These are phyloP conservation scores for Mentha longifolia DNA, from an alignment of 257 asterid species.

Conservation along the genomic window DNA sequence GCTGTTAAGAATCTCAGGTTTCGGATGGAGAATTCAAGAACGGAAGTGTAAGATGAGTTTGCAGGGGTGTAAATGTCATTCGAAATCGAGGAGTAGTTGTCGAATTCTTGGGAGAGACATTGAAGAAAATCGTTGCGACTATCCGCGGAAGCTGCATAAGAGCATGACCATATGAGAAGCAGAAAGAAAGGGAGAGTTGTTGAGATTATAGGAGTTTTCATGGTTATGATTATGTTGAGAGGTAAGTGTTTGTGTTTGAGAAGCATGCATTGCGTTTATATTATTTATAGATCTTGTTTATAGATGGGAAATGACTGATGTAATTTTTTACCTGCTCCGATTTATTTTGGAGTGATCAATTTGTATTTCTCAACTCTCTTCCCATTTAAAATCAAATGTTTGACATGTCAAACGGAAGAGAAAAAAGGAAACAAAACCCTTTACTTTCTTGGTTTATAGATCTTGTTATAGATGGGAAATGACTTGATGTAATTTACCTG, in stretches of 20 bases:
- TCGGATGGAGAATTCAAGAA: not conserved
- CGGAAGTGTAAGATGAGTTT: constrained; percentile 4
- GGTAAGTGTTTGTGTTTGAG: not conserved
- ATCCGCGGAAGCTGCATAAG: not conserved
- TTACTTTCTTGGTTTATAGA: too few relatives aligned
- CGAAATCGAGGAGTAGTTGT: not conserved
- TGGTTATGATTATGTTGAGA: too few relatives aligned
- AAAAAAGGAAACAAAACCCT: too few relatives aligned
- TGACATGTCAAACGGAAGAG: too few relatives aligned
- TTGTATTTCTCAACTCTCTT: too few relatives aligned
- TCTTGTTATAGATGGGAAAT: too few relatives aligned
- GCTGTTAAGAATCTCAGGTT: not conserved
- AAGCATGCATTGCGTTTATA: not conserved
- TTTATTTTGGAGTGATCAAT: too few relatives aligned
- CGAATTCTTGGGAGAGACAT: not conserved
- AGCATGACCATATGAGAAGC: not conserved
- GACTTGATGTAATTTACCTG: too few relatives aligned
- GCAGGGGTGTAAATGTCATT: not conserved
- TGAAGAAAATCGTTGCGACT: not conserved
- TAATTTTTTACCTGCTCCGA: too few relatives aligned
- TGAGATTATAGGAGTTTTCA: not conserved
- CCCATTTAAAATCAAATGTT: too few relatives aligned
- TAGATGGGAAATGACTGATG: too few relatives aligned
- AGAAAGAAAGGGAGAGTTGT: not conserved
- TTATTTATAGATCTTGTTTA: too few relatives aligned